Base-by-base conservation (phyloP, 108 stramenopile genomes). In the Skeletonema tropicum region DNA sequence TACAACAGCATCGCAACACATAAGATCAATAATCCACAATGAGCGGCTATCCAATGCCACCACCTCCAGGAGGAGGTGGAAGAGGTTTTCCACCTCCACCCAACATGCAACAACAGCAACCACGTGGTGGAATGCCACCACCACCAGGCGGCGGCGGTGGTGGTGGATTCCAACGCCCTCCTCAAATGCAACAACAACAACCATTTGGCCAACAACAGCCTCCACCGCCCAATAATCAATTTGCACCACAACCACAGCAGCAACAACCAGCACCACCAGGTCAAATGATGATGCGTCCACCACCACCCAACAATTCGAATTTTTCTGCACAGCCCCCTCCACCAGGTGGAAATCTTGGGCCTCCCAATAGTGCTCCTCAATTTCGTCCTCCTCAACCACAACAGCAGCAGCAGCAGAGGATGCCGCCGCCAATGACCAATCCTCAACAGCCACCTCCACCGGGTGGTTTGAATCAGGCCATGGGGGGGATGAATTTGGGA, bases 401-500 rank as follows among this genome's bases (percentile, higher is more conserved):
- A n/a, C n/a, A n/a, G n/a, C n/a, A n/a, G n/a, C n/a, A n/a, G n/a
- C n/a, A n/a, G n/a, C n/a, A n/a, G n/a, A n/a, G n/a, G n/a, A n/a
- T n/a, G n/a, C 63, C 3, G 21, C 49, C 49, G 0, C 49, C 49
- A 52, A 52, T 52, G 49, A 52, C 49, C 17, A 52, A 52, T 52
- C 49, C 49, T 3, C 49, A 52, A 23, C 49, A 52, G 19, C 74
- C 65, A 45, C 65, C 63, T 39, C 52, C 64, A 57, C 64, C 32
- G 31, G 45, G 14, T 41, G 64, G 41, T 32, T 48, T 88, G 15
- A 86, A 86, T 73, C 79, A 84, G 30, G 88, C 75, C 45, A 84
- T 88, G 83, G 73, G 48, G 36, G 74, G 74, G 45, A 86, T 88
- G 85, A 71, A 63, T 35, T 77, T 88, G 31, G 30, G 26, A 49